These are phyloP conservation scores for Croton setiger DNA, from an alignment of 441 rosid genomes.

Conservation along the genomic window DNA sequence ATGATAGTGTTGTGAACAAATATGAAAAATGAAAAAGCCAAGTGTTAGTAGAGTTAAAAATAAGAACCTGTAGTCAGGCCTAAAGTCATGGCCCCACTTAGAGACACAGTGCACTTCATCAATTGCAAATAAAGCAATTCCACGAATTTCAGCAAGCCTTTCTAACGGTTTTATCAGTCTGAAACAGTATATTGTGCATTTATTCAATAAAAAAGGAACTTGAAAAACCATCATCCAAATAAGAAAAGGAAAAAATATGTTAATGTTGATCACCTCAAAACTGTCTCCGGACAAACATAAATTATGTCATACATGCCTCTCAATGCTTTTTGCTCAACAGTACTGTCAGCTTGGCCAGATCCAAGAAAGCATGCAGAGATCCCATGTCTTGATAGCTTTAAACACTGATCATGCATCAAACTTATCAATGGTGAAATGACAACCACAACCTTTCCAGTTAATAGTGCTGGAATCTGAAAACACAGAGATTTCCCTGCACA, in stretches of 20 bases:
- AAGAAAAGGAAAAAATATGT: neutral
- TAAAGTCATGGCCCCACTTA: slow-evolving; percentile 97
- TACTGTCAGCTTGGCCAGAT: slow-evolving; percentile 88
- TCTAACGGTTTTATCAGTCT: slow-evolving; percentile 73
- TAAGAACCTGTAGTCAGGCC: slow-evolving; percentile 71
- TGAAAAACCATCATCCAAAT: slow-evolving; percentile 10
- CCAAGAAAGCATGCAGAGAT: slow-evolving; percentile 96
- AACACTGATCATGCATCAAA: slow-evolving; percentile 96
- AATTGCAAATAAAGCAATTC: slow-evolving; percentile 83
- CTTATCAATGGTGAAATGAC: slow-evolving; percentile 94
- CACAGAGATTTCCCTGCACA: slow-evolving; percentile 83
- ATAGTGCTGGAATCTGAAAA: slow-evolving; percentile 87
- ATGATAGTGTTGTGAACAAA: neutral
- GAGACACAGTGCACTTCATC: slow-evolving; percentile 96
- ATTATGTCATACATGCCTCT: slow-evolving; percentile 71
- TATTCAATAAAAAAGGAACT: slow-evolving; percentile 10
- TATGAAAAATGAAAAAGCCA: neutral
- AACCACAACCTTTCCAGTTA: slow-evolving; percentile 75
- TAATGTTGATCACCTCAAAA: slow-evolving; percentile 44
- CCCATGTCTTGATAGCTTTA: slow-evolving; percentile 67
- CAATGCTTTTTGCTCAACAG: slow-evolving; percentile 82
- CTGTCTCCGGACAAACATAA: slow-evolving; percentile 89
- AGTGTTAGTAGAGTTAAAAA: slow-evolving; percentile 4
- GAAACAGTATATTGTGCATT: slow-evolving; percentile 21
- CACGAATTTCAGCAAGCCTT: slow-evolving; percentile 68